These are phyloP conservation scores for Cynanchum wilfordii DNA, from an alignment of 257 asterid species.

Conservation along the genomic window DNA sequence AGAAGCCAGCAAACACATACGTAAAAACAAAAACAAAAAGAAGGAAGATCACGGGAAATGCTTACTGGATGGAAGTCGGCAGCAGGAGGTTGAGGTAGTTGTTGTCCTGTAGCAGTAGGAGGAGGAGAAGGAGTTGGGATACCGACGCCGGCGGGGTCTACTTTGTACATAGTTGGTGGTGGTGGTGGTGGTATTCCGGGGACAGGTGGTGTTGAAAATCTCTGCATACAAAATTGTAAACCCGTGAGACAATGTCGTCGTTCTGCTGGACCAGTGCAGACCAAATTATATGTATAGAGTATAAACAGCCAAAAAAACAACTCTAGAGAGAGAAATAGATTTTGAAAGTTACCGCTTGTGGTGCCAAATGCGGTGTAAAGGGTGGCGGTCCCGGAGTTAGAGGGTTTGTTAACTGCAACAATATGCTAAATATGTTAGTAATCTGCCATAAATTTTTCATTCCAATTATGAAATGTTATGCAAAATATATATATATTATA, in stretches of 20 bases:
- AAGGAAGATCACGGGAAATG: background rate
- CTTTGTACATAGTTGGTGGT: slow-evolving; percentile 50
- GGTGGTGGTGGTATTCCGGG: slow-evolving; percentile 48
- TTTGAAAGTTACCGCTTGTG: slow-evolving; percentile 37
- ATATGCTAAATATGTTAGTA: background rate
- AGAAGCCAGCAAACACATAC: background rate
- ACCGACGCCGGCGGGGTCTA: slow-evolving; percentile 38
- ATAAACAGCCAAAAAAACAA: slow-evolving; percentile 4
- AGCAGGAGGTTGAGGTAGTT: slow-evolving; percentile 55
- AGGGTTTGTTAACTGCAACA: slow-evolving; percentile 44
- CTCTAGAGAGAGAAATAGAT: slow-evolving; percentile 2
- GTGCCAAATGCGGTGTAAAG: slow-evolving; percentile 42
- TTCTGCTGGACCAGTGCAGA: no score
- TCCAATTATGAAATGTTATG: background rate
- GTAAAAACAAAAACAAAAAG: no score
- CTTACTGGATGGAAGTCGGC: slow-evolving; percentile 67
- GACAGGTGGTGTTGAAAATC: slow-evolving; percentile 44
- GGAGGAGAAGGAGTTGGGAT: slow-evolving; percentile 14
- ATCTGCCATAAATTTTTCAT: background rate
- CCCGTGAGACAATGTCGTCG: background rate
- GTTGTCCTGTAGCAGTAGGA: slow-evolving; percentile 29
- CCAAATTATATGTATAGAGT: no score
- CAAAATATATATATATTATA: no score
- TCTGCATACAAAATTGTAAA: slow-evolving; percentile 29
- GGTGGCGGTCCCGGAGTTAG: slow-evolving; percentile 59